A percentile compares a stretch with the other conserved stretches of the same genome.
These are phyloP conservation scores for Gentiana straminea DNA, from an alignment of 257 asterid genomes.

Conservation along the genomic window DNA sequence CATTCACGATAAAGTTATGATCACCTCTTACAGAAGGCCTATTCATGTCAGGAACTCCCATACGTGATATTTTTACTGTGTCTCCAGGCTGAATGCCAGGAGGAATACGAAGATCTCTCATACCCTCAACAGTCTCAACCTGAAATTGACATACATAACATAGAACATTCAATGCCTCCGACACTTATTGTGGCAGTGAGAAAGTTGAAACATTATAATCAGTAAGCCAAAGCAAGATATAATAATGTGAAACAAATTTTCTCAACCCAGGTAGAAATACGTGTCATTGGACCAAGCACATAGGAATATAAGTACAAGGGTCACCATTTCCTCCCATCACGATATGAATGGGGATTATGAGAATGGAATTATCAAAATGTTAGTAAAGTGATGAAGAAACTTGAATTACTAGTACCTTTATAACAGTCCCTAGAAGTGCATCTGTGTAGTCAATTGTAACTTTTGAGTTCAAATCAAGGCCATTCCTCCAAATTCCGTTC, in stretches of 20 bases:
- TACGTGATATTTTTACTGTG: conserved; percentile 40
- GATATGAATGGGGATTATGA: too few relatives aligned
- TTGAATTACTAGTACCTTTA: conserved; percentile 37
- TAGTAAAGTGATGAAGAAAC: too few relatives aligned
- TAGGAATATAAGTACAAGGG: too few relatives aligned
- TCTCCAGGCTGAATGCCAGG: conserved; percentile 93
- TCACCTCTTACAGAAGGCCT: conserved; percentile 72
- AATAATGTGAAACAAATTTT: too few relatives aligned
- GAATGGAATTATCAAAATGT: too few relatives aligned
- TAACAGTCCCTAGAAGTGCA: conserved; percentile 78
- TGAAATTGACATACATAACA: conserved; percentile 16
- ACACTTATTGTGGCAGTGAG: too few relatives aligned
- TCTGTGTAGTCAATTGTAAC: conserved; percentile 68
- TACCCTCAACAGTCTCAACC: conserved; percentile 87
- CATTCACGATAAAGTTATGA: conserved; percentile 72
- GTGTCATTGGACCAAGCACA: too few relatives aligned
- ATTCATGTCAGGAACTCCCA: conserved; percentile 89
- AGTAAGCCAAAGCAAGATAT: too few relatives aligned
- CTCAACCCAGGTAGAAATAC: too few relatives aligned
- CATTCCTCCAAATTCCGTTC: conserved; percentile 73
- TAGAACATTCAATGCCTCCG: too few relatives aligned
- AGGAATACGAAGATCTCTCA: conserved; percentile 71
- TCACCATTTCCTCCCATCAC: too few relatives aligned
- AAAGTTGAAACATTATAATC: too few relatives aligned
- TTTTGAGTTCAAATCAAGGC: conserved; percentile 70